Evolutionary conservation across 495 filamentous ascomycete species (phyloP).

Genomic region (Lasiosphaeria miniovina): DNA sequence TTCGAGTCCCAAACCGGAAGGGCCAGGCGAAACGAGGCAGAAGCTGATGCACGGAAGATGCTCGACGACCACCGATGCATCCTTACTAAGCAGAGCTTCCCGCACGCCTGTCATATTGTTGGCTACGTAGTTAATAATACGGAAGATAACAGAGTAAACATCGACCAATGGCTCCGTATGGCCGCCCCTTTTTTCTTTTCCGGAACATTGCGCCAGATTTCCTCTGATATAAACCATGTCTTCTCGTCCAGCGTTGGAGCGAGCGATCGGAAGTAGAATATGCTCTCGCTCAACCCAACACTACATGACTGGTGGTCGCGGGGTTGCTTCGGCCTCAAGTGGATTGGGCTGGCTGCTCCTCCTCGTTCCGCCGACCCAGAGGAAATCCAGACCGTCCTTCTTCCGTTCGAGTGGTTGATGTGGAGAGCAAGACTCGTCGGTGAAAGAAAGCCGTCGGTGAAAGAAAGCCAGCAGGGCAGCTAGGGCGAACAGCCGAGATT

Average conservation of each 20-base stretch:
- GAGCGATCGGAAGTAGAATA: constrained; percentile 12
- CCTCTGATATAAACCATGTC: constrained; percentile 1
- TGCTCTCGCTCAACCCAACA: constrained; percentile 6
- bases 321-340: constrained; percentile 12
- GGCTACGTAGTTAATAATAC: constrained; percentile 7
- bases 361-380: constrained; percentile 3
- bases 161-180: not conserved
- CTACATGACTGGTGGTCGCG: constrained; percentile 13
- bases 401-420: constrained; percentile 12
- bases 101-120: constrained; percentile 12
- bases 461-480: not conserved
- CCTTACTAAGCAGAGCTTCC: constrained; percentile 1
- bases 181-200: not conserved
- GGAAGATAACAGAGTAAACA: not conserved
- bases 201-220: not conserved
- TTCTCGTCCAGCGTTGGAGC: constrained; percentile 6
- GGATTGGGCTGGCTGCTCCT: constrained; percentile 2
- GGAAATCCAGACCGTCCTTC: not conserved
- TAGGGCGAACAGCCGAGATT: constrained; percentile 6
- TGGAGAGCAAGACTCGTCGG: constrained; percentile 4
- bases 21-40: constrained; percentile 3
- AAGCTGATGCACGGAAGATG: constrained; percentile 5
- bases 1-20: constrained; percentile 3
- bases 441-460: too few species aligned
- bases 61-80: constrained; percentile 8